These are phyloP conservation scores for Fusarium papillatum DNA, from an alignment of 2,329 filamentous ascomycete genomes.

Conservation along the genomic window DNA sequence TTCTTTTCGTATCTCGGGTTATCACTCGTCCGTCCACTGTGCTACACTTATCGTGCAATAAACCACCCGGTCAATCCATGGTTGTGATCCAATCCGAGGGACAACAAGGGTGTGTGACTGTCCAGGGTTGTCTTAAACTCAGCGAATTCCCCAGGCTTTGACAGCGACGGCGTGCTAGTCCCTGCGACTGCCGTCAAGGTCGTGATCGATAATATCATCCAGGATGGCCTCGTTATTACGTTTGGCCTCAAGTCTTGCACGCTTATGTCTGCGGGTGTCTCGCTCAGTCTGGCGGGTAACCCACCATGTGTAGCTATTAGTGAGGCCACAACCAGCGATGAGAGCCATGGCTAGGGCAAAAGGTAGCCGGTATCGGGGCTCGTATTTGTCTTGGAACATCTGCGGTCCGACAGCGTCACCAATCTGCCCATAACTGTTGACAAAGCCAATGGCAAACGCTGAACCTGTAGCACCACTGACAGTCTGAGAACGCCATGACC, in stretches of 20 bases:
- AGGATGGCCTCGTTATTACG: background rate
- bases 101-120: background rate
- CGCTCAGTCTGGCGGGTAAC: background rate
- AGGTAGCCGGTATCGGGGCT: background rate
- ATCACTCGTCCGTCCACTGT: too few relatives aligned
- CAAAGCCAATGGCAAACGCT: background rate
- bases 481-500: background rate
- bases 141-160: background rate
- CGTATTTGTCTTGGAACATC: background rate
- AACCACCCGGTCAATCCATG: background rate
- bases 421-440: background rate
- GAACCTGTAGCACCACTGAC: background rate
- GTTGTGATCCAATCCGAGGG: background rate
- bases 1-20: too few relatives aligned
- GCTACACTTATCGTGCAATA: too few relatives aligned
- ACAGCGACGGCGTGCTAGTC: background rate
- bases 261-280: background rate
- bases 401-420: background rate
- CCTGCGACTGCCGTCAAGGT: background rate
- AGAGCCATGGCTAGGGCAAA: background rate
- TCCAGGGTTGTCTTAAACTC: background rate
- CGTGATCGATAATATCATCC: background rate
- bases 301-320: background rate
- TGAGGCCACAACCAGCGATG: background rate
- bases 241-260: background rate